Conservation (phyloP, 164 flowering plant species). For the Chimonanthus salicifolius region DNA sequence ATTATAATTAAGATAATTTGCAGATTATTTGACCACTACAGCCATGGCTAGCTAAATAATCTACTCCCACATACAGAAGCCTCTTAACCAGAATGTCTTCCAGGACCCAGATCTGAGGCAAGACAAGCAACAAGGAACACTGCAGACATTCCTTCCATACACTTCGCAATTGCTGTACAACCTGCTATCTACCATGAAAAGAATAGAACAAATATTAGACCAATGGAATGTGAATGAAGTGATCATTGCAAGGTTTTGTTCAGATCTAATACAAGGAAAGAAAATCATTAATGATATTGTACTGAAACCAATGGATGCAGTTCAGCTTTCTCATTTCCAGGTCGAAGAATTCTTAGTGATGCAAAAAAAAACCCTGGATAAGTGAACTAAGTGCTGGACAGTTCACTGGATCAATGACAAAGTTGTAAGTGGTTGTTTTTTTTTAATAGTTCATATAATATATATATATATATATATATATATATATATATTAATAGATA, state of each 20-base stretch:
- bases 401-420: too few species aligned
- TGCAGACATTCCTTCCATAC: neutral
- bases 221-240: neutral
- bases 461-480: too few species aligned
- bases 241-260: neutral
- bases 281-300: neutral
- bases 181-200: neutral
- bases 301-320: neutral
- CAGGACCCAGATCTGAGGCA: slow-evolving; percentile 1
- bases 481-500: too few species aligned
- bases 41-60: neutral
- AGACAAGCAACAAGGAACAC: neutral
- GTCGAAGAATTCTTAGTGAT: too few species aligned
- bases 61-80: neutral
- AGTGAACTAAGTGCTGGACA: too few species aligned
- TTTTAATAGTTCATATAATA: too few species aligned
- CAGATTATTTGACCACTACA: neutral
- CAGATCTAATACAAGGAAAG: neutral
- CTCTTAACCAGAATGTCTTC: neutral
- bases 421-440: too few species aligned
- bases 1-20: neutral
- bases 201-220: neutral
- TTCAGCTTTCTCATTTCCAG: too few species aligned
- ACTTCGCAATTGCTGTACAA: neutral
- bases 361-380: too few species aligned